A percentile compares a stretch with the other conserved stretches of the same genome.
Evolutionary conservation across 441 rosid species (phyloP).

Genomic region (Metrosideros polymorpha): DNA sequence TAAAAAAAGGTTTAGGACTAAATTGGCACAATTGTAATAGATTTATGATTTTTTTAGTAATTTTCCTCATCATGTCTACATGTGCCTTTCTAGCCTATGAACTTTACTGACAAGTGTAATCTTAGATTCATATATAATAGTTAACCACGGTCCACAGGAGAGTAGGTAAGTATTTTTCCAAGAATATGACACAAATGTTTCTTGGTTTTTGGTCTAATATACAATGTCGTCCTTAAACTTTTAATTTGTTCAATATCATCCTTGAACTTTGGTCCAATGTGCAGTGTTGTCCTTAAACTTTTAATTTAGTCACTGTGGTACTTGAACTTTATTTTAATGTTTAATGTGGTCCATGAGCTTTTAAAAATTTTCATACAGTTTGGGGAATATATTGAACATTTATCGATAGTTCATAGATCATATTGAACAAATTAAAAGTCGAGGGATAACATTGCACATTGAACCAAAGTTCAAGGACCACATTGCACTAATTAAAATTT

Average conservation of each 20-base stretch:
- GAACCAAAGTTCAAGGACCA: not conserved
- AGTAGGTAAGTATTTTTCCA: not conserved
- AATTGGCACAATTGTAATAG: no score
- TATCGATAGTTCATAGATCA: not conserved
- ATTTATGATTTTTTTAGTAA: no score
- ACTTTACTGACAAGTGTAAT: not conserved
- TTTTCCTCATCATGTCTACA: not conserved
- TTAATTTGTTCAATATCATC: not conserved
- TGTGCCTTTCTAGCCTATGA: not conserved
- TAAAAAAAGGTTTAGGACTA: no score
- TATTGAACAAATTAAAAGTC: not conserved
- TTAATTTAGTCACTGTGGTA: not conserved
- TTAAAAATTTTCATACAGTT: not conserved
- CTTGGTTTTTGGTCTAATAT: fast-evolving
- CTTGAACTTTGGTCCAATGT: not conserved
- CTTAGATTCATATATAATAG: not conserved
- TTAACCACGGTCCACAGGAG: not conserved
- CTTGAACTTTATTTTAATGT: not conserved
- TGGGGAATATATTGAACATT: not conserved
- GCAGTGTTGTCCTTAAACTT: not conserved
- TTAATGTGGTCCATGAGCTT: no score
- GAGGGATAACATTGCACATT: not conserved
- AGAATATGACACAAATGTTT: not conserved
- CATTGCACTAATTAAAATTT: not conserved
- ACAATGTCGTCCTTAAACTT: fast-evolving